Evolutionary conservation across 2,329 filamentous ascomycete genomes (phyloP).

Genomic region (Neoascochyta sp.): DNA sequence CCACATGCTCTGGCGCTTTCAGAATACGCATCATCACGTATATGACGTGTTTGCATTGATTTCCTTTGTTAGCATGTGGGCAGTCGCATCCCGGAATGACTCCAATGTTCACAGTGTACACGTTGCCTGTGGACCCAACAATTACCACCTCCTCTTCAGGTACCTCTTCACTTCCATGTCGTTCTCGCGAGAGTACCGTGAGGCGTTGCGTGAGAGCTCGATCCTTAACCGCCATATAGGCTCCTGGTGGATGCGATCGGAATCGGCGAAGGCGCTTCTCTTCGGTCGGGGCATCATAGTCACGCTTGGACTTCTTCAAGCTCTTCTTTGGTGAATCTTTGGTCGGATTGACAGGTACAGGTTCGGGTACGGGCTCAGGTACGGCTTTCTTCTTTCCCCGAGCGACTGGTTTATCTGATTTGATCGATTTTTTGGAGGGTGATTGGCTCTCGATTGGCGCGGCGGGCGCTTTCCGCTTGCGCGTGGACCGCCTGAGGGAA

Average conservation of each 20-base stretch:
- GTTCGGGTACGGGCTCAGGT: slow-evolving; percentile 2
- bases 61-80: slow-evolving; percentile 52
- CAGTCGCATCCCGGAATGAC: slow-evolving; percentile 54
- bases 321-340: slow-evolving; percentile 12
- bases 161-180: slow-evolving; percentile 42
- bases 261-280: slow-evolving; percentile 34
- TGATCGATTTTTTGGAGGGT: slow-evolving; percentile 7
- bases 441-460: slow-evolving; percentile 1
- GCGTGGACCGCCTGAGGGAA: slow-evolving; percentile 7
- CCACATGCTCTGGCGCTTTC: slow-evolving; percentile 53
- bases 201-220: slow-evolving; percentile 54
- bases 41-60: slow-evolving; percentile 63
- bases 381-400: neutral
- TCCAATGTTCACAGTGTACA: slow-evolving; percentile 56
- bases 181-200: slow-evolving; percentile 53
- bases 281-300: slow-evolving; percentile 10
- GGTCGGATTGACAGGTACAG: slow-evolving; percentile 9
- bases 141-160: slow-evolving; percentile 55
- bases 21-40: slow-evolving; percentile 59
- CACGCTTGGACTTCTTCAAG: slow-evolving; percentile 15
- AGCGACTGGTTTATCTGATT: too few relatives aligned
- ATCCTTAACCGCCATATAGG: slow-evolving; percentile 46
- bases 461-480: slow-evolving; percentile 22
- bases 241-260: slow-evolving; percentile 42
- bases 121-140: slow-evolving; percentile 59